Evolutionary conservation across 2,329 filamentous ascomycete species (phyloP), one percentile per base, ranked within the genome.

Genomic region (Aphanoascus verrucosus): DNA sequence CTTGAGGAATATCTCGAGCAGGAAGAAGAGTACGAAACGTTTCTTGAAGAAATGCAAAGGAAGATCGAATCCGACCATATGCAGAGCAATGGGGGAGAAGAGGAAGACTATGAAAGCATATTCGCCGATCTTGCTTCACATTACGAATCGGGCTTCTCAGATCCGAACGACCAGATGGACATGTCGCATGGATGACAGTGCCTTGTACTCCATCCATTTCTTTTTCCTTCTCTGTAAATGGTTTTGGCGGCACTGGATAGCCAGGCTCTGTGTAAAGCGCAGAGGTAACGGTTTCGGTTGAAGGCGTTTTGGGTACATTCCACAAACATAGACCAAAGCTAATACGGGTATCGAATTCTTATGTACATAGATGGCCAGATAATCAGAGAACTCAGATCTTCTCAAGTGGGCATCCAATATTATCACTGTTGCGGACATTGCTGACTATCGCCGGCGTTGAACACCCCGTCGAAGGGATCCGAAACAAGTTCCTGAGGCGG

Each of bases 401-500:
- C n/a, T 9, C 8, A 48, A 37, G n/a, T 54, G 28, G 38, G 37
- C 45, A 31, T 37, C 23, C 14, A 38, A n/a, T 38, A n/a, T 41
- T 45, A 47, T 68, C 65, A 84, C 70, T 84, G 81, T 61, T 79
- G 80, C 9, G 79, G 77, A 68, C 82, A 85, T 38, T 81, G 79
- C 32, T 82, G 77, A 50, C 72, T 70, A 6, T 78, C 67, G 32
- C 75, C 74, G n/a, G n/a, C n/a, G 59, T 91, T 87, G 64, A 91
- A 87, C 80, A 94, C 85, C 65, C 95, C 88, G 53, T 90, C 91
- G 37, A 71, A 65, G 5, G 71, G 71, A 44, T 71, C 72, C 15
- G 69, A 63, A 14, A 98, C 86, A 15, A 98, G 74, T 68, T 97
- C 93, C 37, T 87, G 78, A 0, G 93, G 93, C 43, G 93, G 93